phyloP scores from a whole-genome alignment of 2,329 filamentous ascomycete genomes.

The Fusarium xylarioides region DNA sequence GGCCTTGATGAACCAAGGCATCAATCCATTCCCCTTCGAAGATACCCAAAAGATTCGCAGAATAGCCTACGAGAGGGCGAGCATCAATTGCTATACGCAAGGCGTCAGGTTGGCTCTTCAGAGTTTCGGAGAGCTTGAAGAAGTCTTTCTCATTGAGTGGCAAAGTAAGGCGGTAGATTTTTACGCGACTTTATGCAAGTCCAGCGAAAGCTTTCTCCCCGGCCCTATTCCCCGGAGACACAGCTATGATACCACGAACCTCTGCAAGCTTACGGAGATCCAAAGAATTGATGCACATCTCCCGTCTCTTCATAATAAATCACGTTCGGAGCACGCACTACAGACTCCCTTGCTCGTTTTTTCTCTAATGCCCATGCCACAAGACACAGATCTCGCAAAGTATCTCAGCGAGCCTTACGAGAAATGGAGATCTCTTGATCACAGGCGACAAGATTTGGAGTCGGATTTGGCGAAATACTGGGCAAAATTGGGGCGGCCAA shows the following conservation, averaged over 20 bases:
- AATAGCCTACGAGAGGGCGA: background rate
- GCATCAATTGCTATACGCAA: fast-evolving
- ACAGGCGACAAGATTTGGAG: too few relatives aligned
- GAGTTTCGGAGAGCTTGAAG: background rate
- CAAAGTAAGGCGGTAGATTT: background rate
- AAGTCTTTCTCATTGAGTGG: background rate
- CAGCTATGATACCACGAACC: background rate
- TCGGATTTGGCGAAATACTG: background rate
- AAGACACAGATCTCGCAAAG: background rate
- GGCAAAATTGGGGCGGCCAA: background rate
- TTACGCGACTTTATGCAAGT: fast-evolving
- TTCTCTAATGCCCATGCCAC: background rate
- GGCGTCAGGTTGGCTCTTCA: background rate
- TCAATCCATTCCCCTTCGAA: background rate
- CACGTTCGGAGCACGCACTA: background rate
- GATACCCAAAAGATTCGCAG: background rate
- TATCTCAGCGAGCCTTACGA: background rate
- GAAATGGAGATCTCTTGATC: background rate
- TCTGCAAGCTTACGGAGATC: background rate
- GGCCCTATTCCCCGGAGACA: background rate
- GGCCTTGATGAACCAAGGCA: background rate
- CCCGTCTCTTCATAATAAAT: fast-evolving
- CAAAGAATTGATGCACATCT: background rate
- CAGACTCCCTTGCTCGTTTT: fast-evolving
- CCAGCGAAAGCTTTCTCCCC: background rate